Evolutionary conservation across 441 rosid species (phyloP).

Genomic region (Euphorbia neoarborescens): DNA sequence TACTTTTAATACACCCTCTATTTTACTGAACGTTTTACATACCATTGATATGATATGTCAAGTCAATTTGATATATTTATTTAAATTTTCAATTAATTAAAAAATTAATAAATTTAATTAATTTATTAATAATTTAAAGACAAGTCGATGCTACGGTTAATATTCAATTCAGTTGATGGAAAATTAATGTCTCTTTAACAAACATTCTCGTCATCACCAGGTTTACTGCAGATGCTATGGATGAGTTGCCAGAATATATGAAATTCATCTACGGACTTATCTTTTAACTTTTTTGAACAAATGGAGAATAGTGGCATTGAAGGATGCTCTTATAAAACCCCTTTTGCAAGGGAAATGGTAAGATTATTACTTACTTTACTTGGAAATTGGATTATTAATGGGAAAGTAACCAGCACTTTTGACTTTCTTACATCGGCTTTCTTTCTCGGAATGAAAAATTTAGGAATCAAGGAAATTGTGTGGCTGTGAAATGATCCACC

Average conservation of each 20-base stretch:
- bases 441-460: background rate
- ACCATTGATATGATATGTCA: too few species aligned
- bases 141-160: too few species aligned
- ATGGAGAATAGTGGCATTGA: background rate
- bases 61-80: too few species aligned
- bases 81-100: too few species aligned
- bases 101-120: too few species aligned
- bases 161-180: too few species aligned
- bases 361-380: background rate
- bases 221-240: background rate
- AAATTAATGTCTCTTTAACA: too few species aligned
- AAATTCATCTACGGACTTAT: background rate
- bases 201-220: background rate
- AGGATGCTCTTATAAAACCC: background rate
- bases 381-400: too few species aligned
- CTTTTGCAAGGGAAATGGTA: conserved; percentile 1
- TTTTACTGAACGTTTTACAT: too few species aligned
- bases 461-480: background rate
- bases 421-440: background rate
- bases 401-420: background rate
- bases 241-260: background rate
- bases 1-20: too few species aligned
- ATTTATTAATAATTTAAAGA: too few species aligned
- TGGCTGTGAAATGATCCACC: background rate
- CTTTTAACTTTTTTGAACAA: background rate